These are phyloP conservation scores for Phaffomyces thermotolerans DNA, from an alignment of 805 yeast species.

Conservation along the genomic window DNA sequence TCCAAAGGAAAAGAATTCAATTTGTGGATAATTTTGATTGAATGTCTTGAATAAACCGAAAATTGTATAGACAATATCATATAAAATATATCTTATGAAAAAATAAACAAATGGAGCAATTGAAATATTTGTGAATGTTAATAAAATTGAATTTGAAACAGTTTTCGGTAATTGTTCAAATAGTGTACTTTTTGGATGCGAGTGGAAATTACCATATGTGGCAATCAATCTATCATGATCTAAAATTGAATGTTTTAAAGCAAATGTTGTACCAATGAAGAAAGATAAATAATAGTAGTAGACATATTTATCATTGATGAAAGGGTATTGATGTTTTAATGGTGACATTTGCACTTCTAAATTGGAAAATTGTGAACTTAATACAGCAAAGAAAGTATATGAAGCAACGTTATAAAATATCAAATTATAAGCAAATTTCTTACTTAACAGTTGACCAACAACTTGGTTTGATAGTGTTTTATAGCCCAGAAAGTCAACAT, in stretches of 20 bases:
- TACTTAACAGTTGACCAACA: conserved; percentile 19
- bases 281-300: conserved; percentile 42
- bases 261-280: conserved; percentile 37
- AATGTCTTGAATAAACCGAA: conserved; percentile 27
- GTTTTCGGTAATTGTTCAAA: conserved; percentile 23
- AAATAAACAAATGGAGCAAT: conserved; percentile 29
- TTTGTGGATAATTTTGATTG: conserved; percentile 36
- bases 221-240: conserved; percentile 51
- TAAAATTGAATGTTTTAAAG: conserved; percentile 42
- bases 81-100: conserved; percentile 35
- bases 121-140: conserved; percentile 20
- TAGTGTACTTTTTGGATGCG: conserved; percentile 31
- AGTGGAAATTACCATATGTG: conserved; percentile 30
- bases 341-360: conserved; percentile 24
- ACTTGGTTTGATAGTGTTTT: conserved; percentile 23
- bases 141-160: conserved; percentile 32
- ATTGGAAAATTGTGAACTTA: conserved; percentile 17
- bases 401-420: conserved; percentile 19
- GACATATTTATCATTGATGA: conserved; percentile 36
- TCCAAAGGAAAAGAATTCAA: conserved; percentile 25
- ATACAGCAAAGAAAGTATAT: conserved; percentile 19
- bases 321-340: conserved; percentile 34
- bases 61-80: conserved; percentile 29
- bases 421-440: conserved; percentile 19
- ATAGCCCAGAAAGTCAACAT: conserved; percentile 30